These are phyloP conservation scores for Raddia distichophylla DNA, from an alignment of 176 grass and related monocot genomes.

Conservation along the genomic window DNA sequence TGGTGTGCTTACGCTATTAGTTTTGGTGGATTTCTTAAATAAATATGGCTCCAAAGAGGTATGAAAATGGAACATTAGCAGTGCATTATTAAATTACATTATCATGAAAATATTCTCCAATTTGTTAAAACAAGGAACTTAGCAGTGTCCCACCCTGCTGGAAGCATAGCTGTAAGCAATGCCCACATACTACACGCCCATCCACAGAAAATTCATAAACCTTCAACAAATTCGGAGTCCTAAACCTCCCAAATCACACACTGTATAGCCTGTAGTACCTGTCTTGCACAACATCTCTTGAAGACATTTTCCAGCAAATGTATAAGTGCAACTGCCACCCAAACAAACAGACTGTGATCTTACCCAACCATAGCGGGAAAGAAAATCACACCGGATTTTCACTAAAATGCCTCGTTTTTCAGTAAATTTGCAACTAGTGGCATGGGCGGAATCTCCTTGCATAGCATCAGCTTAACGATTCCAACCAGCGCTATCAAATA, in stretches of 20 bases:
- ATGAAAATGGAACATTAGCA: not conserved
- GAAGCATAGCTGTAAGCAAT: not conserved
- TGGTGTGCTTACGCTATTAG: not conserved
- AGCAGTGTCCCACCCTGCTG: not conserved
- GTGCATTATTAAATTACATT: not conserved
- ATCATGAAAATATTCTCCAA: slow-evolving; percentile 6
- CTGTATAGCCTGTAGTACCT: not conserved
- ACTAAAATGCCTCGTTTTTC: not conserved
- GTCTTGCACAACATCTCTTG: not conserved
- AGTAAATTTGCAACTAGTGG: not conserved
- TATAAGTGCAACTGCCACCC: not conserved
- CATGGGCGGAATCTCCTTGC: not conserved
- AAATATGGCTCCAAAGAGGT: not conserved
- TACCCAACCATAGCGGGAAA: not conserved
- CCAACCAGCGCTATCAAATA: not conserved
- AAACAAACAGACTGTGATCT: not conserved
- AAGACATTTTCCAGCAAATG: not conserved
- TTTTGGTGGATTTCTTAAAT: not conserved
- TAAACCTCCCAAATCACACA: not conserved
- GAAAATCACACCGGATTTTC: not conserved
- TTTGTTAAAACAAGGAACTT: not conserved
- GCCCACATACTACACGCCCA: not conserved
- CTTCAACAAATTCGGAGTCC: not conserved
- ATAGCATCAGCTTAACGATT: not conserved
- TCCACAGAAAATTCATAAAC: not conserved